These are phyloP conservation scores for Laetiporus sulphureus DNA, from an alignment of 1,284 basidiomycete genomes.

Conservation along the genomic window DNA sequence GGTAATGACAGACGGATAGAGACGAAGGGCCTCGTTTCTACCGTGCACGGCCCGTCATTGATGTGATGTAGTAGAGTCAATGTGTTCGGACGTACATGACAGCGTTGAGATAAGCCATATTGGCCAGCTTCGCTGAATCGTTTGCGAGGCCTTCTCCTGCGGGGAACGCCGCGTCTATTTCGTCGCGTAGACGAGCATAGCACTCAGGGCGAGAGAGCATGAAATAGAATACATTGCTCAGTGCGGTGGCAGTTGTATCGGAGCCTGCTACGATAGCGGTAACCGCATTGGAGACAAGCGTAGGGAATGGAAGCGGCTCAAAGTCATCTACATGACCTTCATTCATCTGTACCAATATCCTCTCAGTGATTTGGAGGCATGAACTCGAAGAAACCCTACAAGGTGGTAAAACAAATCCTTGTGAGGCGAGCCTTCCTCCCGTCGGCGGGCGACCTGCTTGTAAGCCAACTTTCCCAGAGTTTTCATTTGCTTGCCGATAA, in stretches of 20 bases:
- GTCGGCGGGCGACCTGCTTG: slow-evolving; percentile 1
- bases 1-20: slow-evolving; percentile 46
- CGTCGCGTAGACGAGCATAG: slow-evolving; percentile 38
- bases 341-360: slow-evolving; percentile 32
- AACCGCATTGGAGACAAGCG: slow-evolving; percentile 37
- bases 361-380: background rate
- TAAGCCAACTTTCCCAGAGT: slow-evolving; percentile 1
- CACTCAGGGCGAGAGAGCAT: slow-evolving; percentile 37
- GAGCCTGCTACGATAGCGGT: slow-evolving; percentile 52
- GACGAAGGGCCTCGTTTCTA: slow-evolving; percentile 54
- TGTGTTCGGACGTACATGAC: slow-evolving; percentile 19
- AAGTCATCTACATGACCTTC: slow-evolving; percentile 37
- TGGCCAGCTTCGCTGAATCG: slow-evolving; percentile 14
- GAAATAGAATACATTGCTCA: slow-evolving; percentile 41
- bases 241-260: slow-evolving; percentile 44
- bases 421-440: slow-evolving; percentile 29
- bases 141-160: slow-evolving; percentile 18
- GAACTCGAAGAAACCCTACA: slow-evolving; percentile 15
- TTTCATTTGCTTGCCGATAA: background rate
- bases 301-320: slow-evolving; percentile 27
- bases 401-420: slow-evolving; percentile 41
- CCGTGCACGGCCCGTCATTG: background rate
- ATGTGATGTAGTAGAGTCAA: background rate
- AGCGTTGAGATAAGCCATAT: slow-evolving; percentile 26
- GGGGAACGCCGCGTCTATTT: slow-evolving; percentile 35